Percentiles rank a stretch among this genome's conserved stretches.
These are phyloP conservation scores for Leishmania turanica DNA, from an alignment of 208 protist genomes.

Conservation along the genomic window DNA sequence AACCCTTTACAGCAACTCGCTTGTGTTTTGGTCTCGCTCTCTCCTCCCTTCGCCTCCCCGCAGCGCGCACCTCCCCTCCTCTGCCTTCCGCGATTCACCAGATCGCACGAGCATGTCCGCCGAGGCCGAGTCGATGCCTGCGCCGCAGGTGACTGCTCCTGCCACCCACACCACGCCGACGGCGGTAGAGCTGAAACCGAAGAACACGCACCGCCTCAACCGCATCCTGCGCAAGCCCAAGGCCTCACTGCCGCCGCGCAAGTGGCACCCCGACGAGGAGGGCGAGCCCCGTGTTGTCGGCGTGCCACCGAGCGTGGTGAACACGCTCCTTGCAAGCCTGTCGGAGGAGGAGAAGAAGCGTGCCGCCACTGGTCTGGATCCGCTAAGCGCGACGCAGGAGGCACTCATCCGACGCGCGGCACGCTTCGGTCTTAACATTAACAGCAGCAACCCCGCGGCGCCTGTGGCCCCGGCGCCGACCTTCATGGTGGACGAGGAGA, in stretches of 20 bases:
- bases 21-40: not conserved
- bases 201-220: constrained; percentile 83
- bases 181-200: constrained; percentile 45
- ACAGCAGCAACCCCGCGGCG: constrained; percentile 22
- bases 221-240: constrained; percentile 88
- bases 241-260: constrained; percentile 51
- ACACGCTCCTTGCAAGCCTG: constrained; percentile 44
- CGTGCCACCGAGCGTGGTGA: constrained; percentile 45
- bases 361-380: constrained; percentile 60
- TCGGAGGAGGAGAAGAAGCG: constrained; percentile 59
- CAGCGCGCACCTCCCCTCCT: not conserved
- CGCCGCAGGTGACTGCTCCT: not conserved
- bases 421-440: constrained; percentile 62
- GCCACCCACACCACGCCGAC: constrained; percentile 7
- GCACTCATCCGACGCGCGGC: constrained; percentile 67
- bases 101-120: constrained; percentile 16
- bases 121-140: constrained; percentile 11
- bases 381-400: constrained; percentile 60
- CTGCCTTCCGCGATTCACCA: not conserved
- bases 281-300: constrained; percentile 22
- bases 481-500: constrained; percentile 61
- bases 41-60: not conserved
- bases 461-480: constrained; percentile 28
- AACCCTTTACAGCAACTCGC: not conserved
- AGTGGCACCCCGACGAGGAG: constrained; percentile 43